Evolutionary conservation across 2,329 filamentous ascomycete genomes (phyloP).

Genomic region (Talaromyces islandicus): DNA sequence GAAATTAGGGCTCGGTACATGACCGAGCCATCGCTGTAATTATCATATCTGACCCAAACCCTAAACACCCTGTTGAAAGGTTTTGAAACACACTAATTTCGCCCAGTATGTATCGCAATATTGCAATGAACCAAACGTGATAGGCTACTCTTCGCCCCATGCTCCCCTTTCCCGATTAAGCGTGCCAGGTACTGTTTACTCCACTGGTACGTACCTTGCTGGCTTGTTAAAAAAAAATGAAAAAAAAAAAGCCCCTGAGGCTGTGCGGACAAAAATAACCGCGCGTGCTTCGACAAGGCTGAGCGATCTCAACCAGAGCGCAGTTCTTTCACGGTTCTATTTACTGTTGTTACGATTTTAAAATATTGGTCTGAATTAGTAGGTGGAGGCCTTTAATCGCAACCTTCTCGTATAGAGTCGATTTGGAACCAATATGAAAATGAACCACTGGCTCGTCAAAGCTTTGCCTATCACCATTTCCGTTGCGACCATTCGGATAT

Average conservation of each 20-base stretch:
- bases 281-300: background rate
- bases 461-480: background rate
- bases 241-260: too few species aligned
- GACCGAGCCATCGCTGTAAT: background rate
- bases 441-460: too few species aligned
- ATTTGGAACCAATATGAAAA: background rate
- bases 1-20: background rate
- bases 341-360: background rate
- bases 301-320: background rate
- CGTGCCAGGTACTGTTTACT: background rate
- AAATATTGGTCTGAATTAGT: background rate
- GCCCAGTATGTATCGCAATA: background rate
- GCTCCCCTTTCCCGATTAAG: background rate
- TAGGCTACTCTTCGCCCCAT: background rate
- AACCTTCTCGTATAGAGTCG: background rate
- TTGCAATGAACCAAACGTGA: background rate
- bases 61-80: background rate
- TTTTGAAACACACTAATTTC: background rate
- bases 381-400: background rate
- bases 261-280: background rate
- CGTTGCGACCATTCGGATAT: background rate
- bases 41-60: background rate
- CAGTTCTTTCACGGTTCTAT: background rate
- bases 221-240: background rate
- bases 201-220: background rate